Conservation (phyloP, 352 stramenopile species). For the Phytophthora fragariaefolia region DNA sequence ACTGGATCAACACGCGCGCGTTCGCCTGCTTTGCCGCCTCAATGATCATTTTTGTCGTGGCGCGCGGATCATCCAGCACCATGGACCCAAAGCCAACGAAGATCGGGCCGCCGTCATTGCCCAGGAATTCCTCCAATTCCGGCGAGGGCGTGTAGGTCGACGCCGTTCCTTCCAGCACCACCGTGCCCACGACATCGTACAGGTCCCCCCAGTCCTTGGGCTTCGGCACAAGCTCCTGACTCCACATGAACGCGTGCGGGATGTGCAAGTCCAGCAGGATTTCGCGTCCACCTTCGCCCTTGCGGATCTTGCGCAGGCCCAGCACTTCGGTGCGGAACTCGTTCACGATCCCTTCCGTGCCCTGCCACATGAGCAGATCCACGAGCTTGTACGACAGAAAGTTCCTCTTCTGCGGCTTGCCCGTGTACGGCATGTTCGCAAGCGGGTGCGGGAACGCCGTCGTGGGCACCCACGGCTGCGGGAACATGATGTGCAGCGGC, state of each 20-base stretch:
- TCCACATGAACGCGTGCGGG: constrained; percentile 77
- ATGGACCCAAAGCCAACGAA: constrained; percentile 95
- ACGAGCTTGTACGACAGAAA: constrained; percentile 61
- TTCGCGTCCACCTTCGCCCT: constrained; percentile 42
- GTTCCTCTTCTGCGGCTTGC: constrained; percentile 54
- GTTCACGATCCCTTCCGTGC: constrained; percentile 51
- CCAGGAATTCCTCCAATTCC: constrained; percentile 42
- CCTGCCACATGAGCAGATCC: constrained; percentile 59
- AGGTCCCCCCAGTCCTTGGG: constrained; percentile 65
- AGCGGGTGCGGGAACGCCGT: constrained; percentile 89
- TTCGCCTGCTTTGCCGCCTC: constrained; percentile 55
- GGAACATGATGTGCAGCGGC: constrained; percentile 94
- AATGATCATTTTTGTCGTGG: constrained; percentile 46
- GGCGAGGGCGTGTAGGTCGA: constrained; percentile 34
- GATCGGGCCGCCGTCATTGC: constrained; percentile 67
- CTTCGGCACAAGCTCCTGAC: constrained; percentile 52
- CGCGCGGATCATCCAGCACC: constrained; percentile 85
- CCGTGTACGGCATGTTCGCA: constrained; percentile 75
- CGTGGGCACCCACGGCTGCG: constrained; percentile 89
- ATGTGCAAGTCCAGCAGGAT: constrained; percentile 51
- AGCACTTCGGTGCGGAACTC: constrained; percentile 53
- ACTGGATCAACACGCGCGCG: constrained; percentile 89
- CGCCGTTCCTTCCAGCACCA: constrained; percentile 43
- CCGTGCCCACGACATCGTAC: constrained; percentile 52
- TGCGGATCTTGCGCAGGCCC: constrained; percentile 39